These are phyloP conservation scores for Medicago ruthenica DNA, from an alignment of 306 rosid genomes.

Conservation along the genomic window DNA sequence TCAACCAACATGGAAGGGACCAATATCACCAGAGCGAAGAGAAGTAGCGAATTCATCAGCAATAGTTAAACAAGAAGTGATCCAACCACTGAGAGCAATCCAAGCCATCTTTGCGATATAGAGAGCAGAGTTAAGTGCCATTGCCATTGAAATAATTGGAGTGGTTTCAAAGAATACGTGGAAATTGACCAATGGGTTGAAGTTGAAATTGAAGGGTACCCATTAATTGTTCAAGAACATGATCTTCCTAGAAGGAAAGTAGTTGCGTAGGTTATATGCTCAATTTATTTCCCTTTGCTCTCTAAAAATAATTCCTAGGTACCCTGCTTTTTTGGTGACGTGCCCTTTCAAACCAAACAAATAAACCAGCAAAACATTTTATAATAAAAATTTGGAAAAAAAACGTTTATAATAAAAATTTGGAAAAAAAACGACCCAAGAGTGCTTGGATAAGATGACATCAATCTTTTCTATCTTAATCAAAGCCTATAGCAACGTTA, in stretches of 20 bases:
- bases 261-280: conserved; percentile 4
- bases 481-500: too few relatives aligned
- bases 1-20: conserved; percentile 85
- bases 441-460: too few relatives aligned
- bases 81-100: conserved; percentile 80
- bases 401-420: too few relatives aligned
- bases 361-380: too few relatives aligned
- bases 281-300: background rate
- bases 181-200: background rate
- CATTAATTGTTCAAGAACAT: conserved; percentile 37
- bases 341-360: background rate
- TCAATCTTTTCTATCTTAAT: too few relatives aligned
- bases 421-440: too few relatives aligned
- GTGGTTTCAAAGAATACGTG: conserved; percentile 30
- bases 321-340: too few relatives aligned
- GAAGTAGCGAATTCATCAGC: conserved; percentile 89
- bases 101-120: conserved; percentile 80
- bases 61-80: conserved; percentile 76
- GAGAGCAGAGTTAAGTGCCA: conserved; percentile 65
- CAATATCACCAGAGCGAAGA: conserved; percentile 88
- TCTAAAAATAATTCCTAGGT: background rate
- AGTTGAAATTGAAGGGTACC: conserved; percentile 29
- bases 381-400: too few relatives aligned
- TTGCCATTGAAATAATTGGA: conserved; percentile 54
- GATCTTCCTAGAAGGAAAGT: background rate